A percentile compares a stretch with the other conserved stretches of the same genome.
phyloP scores from a whole-genome alignment of 768 basidiomycete genomes.

The Amanita inopinata region DNA sequence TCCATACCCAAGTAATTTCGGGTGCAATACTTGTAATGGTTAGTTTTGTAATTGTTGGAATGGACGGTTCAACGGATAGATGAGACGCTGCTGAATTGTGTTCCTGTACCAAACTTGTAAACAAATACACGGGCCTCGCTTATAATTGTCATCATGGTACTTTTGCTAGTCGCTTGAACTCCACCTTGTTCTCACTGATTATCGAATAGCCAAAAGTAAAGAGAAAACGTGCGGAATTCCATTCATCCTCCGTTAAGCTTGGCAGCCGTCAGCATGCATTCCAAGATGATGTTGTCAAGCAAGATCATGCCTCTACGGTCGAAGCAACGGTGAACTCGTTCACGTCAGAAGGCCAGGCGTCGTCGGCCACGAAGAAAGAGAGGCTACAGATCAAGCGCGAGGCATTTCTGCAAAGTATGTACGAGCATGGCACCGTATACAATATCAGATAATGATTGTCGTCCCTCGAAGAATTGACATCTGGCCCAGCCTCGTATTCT shows the following conservation, averaged over 20 bases:
- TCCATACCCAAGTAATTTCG: conserved; percentile 47
- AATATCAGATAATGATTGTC: not conserved
- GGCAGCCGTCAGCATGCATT: conserved; percentile 39
- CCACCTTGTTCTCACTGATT: conserved; percentile 4
- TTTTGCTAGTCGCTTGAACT: conserved; percentile 1
- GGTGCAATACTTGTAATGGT: conserved; percentile 72
- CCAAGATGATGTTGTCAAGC: conserved; percentile 38
- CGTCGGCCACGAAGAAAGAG: conserved; percentile 48
- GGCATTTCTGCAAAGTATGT: conserved; percentile 56
- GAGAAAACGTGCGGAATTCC: conserved; percentile 33
- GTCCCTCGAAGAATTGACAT: conserved; percentile 28
- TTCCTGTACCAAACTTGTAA: no score
- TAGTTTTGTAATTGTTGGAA: conserved; percentile 69
- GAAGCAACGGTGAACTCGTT: conserved; percentile 26
- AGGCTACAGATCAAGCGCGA: conserved; percentile 59
- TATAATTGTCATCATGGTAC: conserved; percentile 15
- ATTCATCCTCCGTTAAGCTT: conserved; percentile 43
- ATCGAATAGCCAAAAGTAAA: conserved; percentile 28
- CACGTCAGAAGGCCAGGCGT: conserved; percentile 15
- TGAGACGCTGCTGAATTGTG: no score
- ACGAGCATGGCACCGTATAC: not conserved
- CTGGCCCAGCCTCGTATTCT: conserved; percentile 46
- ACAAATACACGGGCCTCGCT: not conserved
- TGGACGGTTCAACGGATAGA: conserved; percentile 20
- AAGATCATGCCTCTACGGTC: conserved; percentile 39